Evolutionary conservation across 1,284 basidiomycete species (phyloP).

Genomic region (Trichosporon inkin): DNA sequence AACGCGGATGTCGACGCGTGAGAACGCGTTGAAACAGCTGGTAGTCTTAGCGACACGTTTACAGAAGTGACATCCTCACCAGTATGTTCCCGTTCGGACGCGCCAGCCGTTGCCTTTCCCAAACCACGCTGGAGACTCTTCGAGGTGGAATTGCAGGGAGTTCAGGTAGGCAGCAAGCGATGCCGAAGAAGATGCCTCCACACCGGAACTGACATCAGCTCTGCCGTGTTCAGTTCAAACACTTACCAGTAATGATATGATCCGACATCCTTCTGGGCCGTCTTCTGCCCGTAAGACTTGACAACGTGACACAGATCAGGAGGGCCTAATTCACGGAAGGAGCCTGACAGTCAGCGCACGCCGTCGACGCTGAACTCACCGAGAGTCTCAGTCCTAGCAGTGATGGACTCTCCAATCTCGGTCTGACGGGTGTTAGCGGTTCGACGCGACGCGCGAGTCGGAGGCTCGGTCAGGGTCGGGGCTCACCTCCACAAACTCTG

Average conservation of each 20-base stretch:
- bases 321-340: conserved; percentile 93
- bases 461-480: neutral
- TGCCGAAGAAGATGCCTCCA: conserved; percentile 94
- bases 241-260: conserved; percentile 75
- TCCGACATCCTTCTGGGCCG: conserved; percentile 80
- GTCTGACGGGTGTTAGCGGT: conserved; percentile 56
- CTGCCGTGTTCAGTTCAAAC: too few species aligned
- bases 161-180: conserved; percentile 98
- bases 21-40: conserved; percentile 97
- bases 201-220: conserved; percentile 64
- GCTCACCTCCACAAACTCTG: conserved; percentile 66
- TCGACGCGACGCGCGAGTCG: neutral
- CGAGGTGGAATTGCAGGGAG: conserved; percentile 90
- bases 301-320: conserved; percentile 95
- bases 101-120: conserved; percentile 83
- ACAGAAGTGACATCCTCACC: conserved; percentile 56
- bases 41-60: neutral
- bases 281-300: conserved; percentile 73
- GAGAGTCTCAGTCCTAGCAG: conserved; percentile 85
- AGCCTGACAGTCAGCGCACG: conserved; percentile 56
- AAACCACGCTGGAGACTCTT: conserved; percentile 90
- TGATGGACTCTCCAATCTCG: conserved; percentile 83
- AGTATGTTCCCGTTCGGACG: conserved; percentile 89
- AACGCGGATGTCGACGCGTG: conserved; percentile 90
- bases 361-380: conserved; percentile 56